These are phyloP conservation scores for Coprinopsis sp. DNA, from an alignment of 768 basidiomycete genomes.

Conservation along the genomic window DNA sequence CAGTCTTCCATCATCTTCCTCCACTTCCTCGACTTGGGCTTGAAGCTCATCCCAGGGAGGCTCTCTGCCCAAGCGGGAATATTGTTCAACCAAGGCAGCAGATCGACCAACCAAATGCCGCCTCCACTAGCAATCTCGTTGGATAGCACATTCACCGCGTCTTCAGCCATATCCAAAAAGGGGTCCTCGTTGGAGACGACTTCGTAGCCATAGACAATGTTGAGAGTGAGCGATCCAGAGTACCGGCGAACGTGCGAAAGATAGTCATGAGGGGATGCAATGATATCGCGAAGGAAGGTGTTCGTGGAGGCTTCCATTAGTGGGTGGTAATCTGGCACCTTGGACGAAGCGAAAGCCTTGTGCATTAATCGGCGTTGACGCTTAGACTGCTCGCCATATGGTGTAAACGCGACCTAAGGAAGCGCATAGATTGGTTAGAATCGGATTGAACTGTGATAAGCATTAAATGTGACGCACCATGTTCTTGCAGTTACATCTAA, in stretches of 20 bases:
- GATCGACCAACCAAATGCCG: slow-evolving; percentile 50
- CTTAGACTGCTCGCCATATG: slow-evolving; percentile 57
- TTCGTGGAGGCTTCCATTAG: slow-evolving; percentile 54
- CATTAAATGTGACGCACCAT: too few species aligned
- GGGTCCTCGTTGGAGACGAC: slow-evolving; percentile 31
- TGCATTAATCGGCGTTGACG: slow-evolving; percentile 67
- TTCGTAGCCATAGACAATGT: slow-evolving; percentile 62
- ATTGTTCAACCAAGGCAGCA: slow-evolving; percentile 45
- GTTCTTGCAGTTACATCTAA: slow-evolving; percentile 58
- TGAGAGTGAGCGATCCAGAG: slow-evolving; percentile 51
- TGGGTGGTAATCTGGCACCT: slow-evolving; percentile 53
- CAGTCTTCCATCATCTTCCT: slow-evolving; percentile 61
- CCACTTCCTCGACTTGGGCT: slow-evolving; percentile 55
- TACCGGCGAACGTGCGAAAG: slow-evolving; percentile 43
- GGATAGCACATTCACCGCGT: slow-evolving; percentile 37
- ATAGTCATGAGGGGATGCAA: slow-evolving; percentile 38
- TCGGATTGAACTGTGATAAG: too few species aligned
- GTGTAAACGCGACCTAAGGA: slow-evolving; percentile 56
- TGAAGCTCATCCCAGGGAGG: slow-evolving; percentile 61
- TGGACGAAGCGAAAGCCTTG: slow-evolving; percentile 51
- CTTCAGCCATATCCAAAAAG: slow-evolving; percentile 37
- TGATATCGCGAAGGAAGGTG: slow-evolving; percentile 50
- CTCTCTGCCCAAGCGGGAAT: slow-evolving; percentile 52
- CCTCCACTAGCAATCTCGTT: slow-evolving; percentile 37
- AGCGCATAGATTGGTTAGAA: slow-evolving; percentile 7